Evolutionary conservation across 2,329 filamentous ascomycete genomes (phyloP).

Genomic region (Sordariomycetes sp.): DNA sequence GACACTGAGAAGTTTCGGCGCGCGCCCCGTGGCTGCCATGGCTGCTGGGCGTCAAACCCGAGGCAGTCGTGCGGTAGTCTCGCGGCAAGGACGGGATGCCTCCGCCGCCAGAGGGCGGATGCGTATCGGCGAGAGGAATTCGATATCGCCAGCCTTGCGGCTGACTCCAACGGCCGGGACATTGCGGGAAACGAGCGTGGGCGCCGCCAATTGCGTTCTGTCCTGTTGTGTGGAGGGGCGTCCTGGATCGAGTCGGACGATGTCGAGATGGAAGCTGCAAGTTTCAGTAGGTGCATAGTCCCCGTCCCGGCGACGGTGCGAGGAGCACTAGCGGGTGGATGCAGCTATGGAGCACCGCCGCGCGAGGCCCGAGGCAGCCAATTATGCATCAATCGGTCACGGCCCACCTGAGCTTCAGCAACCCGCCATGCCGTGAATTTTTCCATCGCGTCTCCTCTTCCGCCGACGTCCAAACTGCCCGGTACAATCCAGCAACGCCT

Average conservation of each 20-base stretch:
- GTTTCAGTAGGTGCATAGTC: background rate
- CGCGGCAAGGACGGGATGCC: background rate
- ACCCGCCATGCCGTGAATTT: background rate
- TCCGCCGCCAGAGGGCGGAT: background rate
- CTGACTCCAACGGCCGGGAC: slow-evolving; percentile 8
- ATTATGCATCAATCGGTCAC: background rate
- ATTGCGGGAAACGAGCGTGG: slow-evolving; percentile 1
- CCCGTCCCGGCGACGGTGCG: background rate
- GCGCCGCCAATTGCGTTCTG: background rate
- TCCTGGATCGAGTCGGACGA: background rate
- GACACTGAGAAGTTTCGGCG: slow-evolving; percentile 2
- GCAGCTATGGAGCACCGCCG: background rate
- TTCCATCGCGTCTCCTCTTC: background rate
- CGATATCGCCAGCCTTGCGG: slow-evolving; percentile 9
- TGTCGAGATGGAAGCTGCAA: background rate
- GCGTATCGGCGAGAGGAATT: slow-evolving; percentile 6
- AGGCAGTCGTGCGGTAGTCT: background rate
- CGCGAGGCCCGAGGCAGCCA: background rate
- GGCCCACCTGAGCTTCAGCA: background rate
- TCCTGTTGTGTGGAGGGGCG: background rate
- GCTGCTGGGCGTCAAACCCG: background rate
- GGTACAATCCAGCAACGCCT: background rate
- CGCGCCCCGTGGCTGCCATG: background rate
- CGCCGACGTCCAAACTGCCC: background rate
- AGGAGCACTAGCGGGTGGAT: background rate